Conservation (phyloP, 371 early-diverging fungal species). For the Apophysomyces variabilis region DNA sequence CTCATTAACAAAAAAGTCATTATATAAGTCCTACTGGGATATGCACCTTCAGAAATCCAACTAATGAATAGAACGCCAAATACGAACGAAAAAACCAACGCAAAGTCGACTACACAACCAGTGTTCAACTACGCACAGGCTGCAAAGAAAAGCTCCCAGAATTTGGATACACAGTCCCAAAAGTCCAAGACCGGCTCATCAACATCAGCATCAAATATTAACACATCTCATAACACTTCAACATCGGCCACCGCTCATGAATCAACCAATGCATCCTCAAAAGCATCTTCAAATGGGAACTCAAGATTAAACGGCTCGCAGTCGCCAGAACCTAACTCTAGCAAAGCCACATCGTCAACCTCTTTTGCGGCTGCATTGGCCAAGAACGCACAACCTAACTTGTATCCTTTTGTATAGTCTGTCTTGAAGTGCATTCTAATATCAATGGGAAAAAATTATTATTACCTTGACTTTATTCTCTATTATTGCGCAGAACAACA, state of each 20-base stretch:
- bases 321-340: conserved; percentile 26
- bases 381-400: conserved; percentile 20
- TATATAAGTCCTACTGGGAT: conserved; percentile 39
- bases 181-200: conserved; percentile 9
- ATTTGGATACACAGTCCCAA: conserved; percentile 7
- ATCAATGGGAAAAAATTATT: conserved; percentile 6
- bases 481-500: conserved; percentile 16
- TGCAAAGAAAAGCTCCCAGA: conserved; percentile 46
- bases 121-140: conserved; percentile 56
- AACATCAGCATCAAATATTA: conserved; percentile 6
- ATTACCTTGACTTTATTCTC: conserved; percentile 11
- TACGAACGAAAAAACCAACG: conserved; percentile 40
- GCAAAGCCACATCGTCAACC: conserved; percentile 17
- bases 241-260: conserved; percentile 11
- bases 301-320: conserved; percentile 18
- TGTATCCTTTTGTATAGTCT: conserved; percentile 29
- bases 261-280: conserved; percentile 4
- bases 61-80: conserved; percentile 52
- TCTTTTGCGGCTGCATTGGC: conserved; percentile 40
- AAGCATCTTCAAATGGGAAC: conserved; percentile 15
- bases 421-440: background rate
- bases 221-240: conserved; percentile 9
- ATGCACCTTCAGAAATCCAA: conserved; percentile 43
- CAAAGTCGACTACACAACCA: conserved; percentile 40
- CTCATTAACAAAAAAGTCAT: background rate